Evolutionary conservation across 2,329 filamentous ascomycete genomes (phyloP), one percentile per base, ranked within the genome.

Genomic region (Colletotrichum echinochloae): DNA sequence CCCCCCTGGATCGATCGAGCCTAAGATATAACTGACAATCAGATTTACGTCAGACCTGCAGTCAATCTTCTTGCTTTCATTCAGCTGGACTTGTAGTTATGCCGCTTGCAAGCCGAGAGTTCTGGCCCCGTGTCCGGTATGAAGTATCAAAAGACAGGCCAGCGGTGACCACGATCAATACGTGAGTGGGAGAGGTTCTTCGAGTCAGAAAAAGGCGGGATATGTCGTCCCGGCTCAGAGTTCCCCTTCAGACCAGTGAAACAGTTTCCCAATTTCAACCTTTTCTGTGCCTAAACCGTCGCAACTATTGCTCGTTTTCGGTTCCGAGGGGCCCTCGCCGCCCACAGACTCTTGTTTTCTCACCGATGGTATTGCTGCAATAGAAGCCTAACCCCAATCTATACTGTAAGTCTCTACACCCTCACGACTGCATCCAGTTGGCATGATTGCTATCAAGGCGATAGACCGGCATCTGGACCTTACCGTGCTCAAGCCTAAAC

Each of bases 261-360:
- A 54, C 52, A 52, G 16, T 67, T 67, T 46, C 64, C 67, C 57
- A 64, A 46, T 49, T 66, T 33, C 67, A 63, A 70, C 64, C 56
- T 67, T 67, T 52, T 59, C 18, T 48, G n/a, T 48, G 28, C 37
- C 46, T 23, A 39, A 14, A 35, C 64, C 67, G 64, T 67, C 67
- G 66, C 67, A 70, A 52, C 60, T 35, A 30, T 61, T 62, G 37
- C 51, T 67, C 51, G 51, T 70, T 62, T 70, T 59, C 57, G 67
- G 54, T 67, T 70, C 67, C 48, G 57, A 61, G 52, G 16, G 39
- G n/a, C n/a, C n/a, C n/a, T n/a, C n/a, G n/a, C n/a, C 46, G 33
- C 63, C 52, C 51, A 70, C 66, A 66, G 66, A 7, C 41, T 37
- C 48, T 67, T 57, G 64, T 70, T 67, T 62, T 35, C 57, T 57